A percentile compares a stretch with the other conserved stretches of the same genome.
Evolutionary conservation across 192 early-diverging fungal genomes (phyloP).

Genomic region (Coemansia asiatica): DNA sequence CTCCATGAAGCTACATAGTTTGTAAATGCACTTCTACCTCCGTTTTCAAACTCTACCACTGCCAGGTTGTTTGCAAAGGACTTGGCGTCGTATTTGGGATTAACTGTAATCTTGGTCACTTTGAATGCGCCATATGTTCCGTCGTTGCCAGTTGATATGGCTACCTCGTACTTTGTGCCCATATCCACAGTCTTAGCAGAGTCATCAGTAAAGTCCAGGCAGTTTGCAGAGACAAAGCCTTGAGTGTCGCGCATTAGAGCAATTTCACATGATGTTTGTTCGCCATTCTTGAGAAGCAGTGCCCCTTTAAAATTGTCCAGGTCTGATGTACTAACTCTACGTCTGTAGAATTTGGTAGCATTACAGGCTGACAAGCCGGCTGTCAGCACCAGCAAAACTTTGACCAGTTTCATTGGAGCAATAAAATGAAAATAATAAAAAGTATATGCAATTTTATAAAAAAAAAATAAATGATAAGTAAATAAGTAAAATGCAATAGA

Average conservation of each 20-base stretch:
- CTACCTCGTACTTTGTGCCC: slow-evolving; percentile 33
- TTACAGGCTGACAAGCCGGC: slow-evolving; percentile 39
- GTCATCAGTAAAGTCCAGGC: slow-evolving; percentile 33
- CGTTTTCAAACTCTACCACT: slow-evolving; percentile 26
- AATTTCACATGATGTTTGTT: slow-evolving; percentile 48
- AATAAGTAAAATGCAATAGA: no score
- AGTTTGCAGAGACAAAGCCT: slow-evolving; percentile 43
- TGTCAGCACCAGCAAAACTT: slow-evolving; percentile 28
- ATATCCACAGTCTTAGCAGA: slow-evolving; percentile 11
- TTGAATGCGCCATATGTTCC: slow-evolving; percentile 20
- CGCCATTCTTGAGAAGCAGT: slow-evolving; percentile 43
- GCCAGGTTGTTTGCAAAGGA: slow-evolving; percentile 54
- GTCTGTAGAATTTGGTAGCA: slow-evolving; percentile 17
- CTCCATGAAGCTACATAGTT: slow-evolving; percentile 50
- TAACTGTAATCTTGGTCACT: slow-evolving; percentile 27
- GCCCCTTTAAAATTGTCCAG: slow-evolving; percentile 42
- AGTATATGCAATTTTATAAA: not conserved
- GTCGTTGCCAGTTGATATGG: slow-evolving; percentile 20
- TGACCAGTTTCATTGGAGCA: not conserved
- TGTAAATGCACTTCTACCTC: slow-evolving; percentile 20
- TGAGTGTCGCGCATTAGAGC: slow-evolving; percentile 39
- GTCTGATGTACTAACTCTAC: slow-evolving; percentile 28
- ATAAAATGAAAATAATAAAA: not conserved
- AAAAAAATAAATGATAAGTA: no score
- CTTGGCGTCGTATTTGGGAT: slow-evolving; percentile 34